These are phyloP conservation scores for Neodidymelliopsis sp. DNA, from an alignment of 2,329 filamentous ascomycete species.

Conservation along the genomic window DNA sequence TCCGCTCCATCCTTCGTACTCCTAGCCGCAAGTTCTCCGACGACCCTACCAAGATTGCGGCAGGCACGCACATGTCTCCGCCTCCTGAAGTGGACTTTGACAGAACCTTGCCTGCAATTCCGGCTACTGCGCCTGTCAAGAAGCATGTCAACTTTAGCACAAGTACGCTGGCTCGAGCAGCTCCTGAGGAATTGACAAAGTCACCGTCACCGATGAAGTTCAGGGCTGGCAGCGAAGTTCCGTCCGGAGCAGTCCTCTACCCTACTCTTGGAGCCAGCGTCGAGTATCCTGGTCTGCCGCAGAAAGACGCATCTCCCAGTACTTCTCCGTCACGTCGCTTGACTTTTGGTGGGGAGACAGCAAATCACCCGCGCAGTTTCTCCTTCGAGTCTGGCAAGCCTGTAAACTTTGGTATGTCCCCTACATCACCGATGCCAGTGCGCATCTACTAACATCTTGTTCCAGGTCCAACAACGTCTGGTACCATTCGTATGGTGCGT, in stretches of 20 bases:
- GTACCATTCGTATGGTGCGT: constrained; percentile 54
- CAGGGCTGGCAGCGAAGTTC: constrained; percentile 44
- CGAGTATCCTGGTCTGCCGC: constrained; percentile 49
- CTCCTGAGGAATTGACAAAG: constrained; percentile 42
- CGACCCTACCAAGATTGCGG: constrained; percentile 65
- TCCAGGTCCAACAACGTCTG: constrained; percentile 43
- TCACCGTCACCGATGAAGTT: constrained; percentile 48
- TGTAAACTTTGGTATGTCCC: constrained; percentile 50
- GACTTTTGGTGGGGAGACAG: constrained; percentile 41
- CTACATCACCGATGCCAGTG: no score
- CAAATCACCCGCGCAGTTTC: constrained; percentile 52
- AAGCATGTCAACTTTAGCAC: constrained; percentile 86
- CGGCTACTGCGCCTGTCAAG: constrained; percentile 74
- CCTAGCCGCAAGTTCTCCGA: constrained; percentile 66
- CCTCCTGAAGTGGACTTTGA: constrained; percentile 51
- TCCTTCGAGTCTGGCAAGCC: constrained; percentile 57
- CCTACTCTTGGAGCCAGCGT: constrained; percentile 39
- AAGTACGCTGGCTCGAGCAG: constrained; percentile 62
- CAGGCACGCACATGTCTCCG: constrained; percentile 64
- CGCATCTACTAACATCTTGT: constrained; percentile 1
- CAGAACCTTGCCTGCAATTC: constrained; percentile 60
- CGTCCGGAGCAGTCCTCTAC: constrained; percentile 42
- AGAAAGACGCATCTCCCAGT: constrained; percentile 32
- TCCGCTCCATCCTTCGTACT: constrained; percentile 70
- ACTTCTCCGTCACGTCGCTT: constrained; percentile 44